Evolutionary conservation across 2,329 filamentous ascomycete species (phyloP), one percentile per base, ranked within the genome.

Genomic region (Diplodia intermedia): DNA sequence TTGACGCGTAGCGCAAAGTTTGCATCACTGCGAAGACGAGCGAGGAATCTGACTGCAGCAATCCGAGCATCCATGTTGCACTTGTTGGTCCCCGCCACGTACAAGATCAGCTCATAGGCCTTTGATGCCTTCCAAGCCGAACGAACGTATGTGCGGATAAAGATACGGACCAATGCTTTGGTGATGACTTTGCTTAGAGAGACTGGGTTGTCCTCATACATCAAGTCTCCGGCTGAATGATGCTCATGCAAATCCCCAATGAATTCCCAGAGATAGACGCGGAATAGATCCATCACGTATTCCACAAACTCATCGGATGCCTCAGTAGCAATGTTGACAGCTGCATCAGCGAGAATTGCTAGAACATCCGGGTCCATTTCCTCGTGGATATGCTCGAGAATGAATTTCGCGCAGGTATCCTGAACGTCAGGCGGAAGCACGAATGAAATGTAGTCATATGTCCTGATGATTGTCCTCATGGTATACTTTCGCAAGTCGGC

Each of bases 1-100:
- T 88, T 88, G 65, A 97, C 82, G 68, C 90, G 92, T 4, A 97
- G 86, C 54, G 89, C 86, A 71, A 94, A 88, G 11, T 90, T 88
- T 76, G 91, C 92, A 78, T 97, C 93, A 26, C 93, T 92, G 69
- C 94, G 88, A 36, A 97, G 82, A 53, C 94, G 88, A 76, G 96
- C 94, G 2, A 97, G 82, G 53, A 79, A 71, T 65, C 78, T 79
- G 11, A 81, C 71, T 6, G 78, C 76, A 15, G 76, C 76, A 54
- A 81, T 72, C 5, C 79, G 75, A 40, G 78, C 79, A 71, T 80
- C 79, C 53, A 72, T 76, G 14, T 75, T 72, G 67, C 75, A 77
- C 8, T 71, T 71, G 47, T 78, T 72, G 26, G 71, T 71, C 36
- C 74, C 74, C 56, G 78, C 77, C 53, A 79, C 72, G 3, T 74